Percentiles rank a stretch among this genome's conserved stretches.
These are phyloP conservation scores for Coemansia sp. DNA, from an alignment of 192 early-diverging fungal genomes.

Conservation along the genomic window DNA sequence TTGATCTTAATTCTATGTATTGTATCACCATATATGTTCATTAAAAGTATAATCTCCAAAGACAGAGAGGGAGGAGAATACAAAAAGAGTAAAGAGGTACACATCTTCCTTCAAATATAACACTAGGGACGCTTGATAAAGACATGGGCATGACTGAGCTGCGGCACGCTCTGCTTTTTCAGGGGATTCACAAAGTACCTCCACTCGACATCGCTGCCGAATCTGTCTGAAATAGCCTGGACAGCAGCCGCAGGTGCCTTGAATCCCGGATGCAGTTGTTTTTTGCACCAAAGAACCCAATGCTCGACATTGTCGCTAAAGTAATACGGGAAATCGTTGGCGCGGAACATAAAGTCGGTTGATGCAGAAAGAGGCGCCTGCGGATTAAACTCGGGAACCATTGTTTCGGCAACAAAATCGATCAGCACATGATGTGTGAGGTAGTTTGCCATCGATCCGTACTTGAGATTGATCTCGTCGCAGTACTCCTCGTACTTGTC, in stretches of 20 bases:
- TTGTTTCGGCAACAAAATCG: constrained; percentile 27
- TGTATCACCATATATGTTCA: too few species aligned
- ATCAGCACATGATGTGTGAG: constrained; percentile 23
- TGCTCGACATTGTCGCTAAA: constrained; percentile 35
- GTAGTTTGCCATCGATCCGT: constrained; percentile 39
- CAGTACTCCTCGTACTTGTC: constrained; percentile 24
- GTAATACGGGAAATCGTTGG: constrained; percentile 47
- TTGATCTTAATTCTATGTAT: too few species aligned
- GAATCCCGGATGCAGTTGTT: constrained; percentile 29
- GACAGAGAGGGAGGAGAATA: background rate
- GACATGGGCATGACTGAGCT: constrained; percentile 53
- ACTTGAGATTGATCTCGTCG: constrained; percentile 4
- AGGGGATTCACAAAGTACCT: constrained; percentile 48
- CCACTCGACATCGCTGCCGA: constrained; percentile 28
- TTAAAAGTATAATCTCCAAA: too few species aligned
- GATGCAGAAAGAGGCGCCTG: constrained; percentile 2
- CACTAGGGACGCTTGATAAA: constrained; percentile 28
- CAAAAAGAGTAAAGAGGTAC: too few species aligned
- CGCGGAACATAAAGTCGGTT: constrained; percentile 26
- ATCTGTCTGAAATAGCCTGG: constrained; percentile 14
- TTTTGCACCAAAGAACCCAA: constrained; percentile 53
- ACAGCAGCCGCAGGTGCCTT: constrained; percentile 24
- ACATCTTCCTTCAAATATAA: too few species aligned
- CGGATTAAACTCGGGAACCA: constrained; percentile 7
- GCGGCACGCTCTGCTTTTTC: constrained; percentile 44